Percentiles rank a stretch among this genome's conserved stretches.
Evolutionary conservation across 176 grass and related monocot species (phyloP).

Genomic region (Eleusine coracana): DNA sequence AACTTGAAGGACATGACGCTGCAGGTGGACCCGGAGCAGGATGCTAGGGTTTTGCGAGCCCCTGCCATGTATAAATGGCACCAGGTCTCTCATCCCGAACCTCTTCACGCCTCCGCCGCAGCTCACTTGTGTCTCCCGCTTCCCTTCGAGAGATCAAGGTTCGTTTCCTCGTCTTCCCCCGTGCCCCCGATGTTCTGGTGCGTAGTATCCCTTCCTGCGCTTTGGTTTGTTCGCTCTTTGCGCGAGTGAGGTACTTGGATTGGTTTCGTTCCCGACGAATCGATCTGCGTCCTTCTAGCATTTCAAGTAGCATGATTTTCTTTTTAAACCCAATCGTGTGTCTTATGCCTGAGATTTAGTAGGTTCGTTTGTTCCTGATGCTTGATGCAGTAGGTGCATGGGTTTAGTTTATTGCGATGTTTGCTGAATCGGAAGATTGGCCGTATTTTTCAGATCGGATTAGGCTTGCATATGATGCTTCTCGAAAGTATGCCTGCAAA

Average conservation of each 20-base stretch:
- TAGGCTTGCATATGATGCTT: not conserved
- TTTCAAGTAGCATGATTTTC: not conserved
- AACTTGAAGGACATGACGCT: not conserved
- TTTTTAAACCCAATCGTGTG: not conserved
- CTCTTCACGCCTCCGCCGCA: conserved; percentile 37
- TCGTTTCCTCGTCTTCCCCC: not conserved
- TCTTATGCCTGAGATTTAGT: not conserved
- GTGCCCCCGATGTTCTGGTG: not conserved
- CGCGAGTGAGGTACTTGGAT: not conserved
- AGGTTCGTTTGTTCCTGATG: not conserved
- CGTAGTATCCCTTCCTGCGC: not conserved
- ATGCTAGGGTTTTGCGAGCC: conserved; percentile 48
- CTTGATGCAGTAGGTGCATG: not conserved
- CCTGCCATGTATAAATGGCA: not conserved
- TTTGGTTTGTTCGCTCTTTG: not conserved
- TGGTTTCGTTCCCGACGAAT: not conserved
- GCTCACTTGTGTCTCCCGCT: conserved; percentile 21
- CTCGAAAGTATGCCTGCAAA: not conserved
- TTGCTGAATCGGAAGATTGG: not conserved
- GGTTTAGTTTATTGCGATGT: not conserved
- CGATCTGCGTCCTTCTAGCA: not conserved
- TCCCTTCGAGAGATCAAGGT: conserved; percentile 44
- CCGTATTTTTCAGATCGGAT: not conserved
- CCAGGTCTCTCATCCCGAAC: not conserved
- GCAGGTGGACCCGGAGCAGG: not conserved